These are phyloP conservation scores for Aureobasidium namibiae DNA, from an alignment of 2,329 filamentous ascomycete species.

Conservation along the genomic window DNA sequence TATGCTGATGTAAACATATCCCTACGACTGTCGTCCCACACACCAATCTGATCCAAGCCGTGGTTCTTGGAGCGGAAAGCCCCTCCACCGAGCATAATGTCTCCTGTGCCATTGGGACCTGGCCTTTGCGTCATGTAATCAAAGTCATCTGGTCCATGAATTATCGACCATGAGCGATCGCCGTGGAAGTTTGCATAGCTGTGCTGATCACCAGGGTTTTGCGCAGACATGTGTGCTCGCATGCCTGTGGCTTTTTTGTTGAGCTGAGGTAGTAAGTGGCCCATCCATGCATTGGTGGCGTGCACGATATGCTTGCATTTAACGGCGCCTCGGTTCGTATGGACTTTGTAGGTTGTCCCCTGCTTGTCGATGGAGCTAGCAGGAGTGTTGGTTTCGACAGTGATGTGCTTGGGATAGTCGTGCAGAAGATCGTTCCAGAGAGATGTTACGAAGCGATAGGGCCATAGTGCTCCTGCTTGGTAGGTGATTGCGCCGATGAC, in stretches of 20 bases:
- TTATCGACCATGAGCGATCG: not conserved
- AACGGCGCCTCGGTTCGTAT: slow-evolving; percentile 17
- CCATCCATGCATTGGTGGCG: slow-evolving; percentile 20
- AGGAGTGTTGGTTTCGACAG: slow-evolving; percentile 24
- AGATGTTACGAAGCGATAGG: not conserved
- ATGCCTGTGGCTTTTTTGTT: not conserved
- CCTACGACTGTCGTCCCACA: not conserved
- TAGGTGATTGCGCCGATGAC: not conserved
- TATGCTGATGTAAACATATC: not conserved
- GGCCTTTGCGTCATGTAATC: slow-evolving; percentile 1
- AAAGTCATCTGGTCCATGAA: not conserved
- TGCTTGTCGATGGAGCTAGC: slow-evolving; percentile 19
- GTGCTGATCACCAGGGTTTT: not conserved
- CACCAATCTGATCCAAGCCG: not conserved
- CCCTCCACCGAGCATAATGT: not conserved
- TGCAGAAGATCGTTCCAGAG: not conserved
- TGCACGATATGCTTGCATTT: slow-evolving; percentile 17
- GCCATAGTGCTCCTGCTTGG: not conserved
- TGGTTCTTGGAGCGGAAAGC: not conserved
- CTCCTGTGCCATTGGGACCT: not conserved
- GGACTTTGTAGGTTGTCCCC: slow-evolving; percentile 12
- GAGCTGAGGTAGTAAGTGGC: slow-evolving; percentile 19
- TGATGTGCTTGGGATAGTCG: slow-evolving; percentile 8
- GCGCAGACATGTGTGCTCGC: slow-evolving; percentile 1
- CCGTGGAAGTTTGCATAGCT: not conserved